Percentiles rank a stretch among this genome's conserved stretches.
These are phyloP conservation scores for Zymoseptoria brevis DNA, from an alignment of 2,329 filamentous ascomycete species.

Conservation along the genomic window DNA sequence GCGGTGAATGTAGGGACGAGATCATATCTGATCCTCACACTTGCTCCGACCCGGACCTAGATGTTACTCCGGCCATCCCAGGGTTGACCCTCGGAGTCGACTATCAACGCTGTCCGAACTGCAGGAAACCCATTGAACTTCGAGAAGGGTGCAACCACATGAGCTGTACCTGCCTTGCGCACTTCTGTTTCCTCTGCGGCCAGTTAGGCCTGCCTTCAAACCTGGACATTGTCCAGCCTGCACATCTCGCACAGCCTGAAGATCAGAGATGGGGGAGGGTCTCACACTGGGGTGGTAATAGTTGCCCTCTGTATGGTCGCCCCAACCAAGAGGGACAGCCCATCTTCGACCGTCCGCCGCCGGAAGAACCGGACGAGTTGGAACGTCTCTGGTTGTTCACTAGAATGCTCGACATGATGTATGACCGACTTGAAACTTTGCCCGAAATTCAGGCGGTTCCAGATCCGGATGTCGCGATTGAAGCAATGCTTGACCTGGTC, in stretches of 20 bases:
- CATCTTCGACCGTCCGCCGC: background rate
- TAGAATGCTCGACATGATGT: background rate
- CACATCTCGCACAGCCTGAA: background rate
- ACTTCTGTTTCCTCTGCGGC: constrained; percentile 8
- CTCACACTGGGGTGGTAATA: background rate
- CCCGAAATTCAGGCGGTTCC: background rate
- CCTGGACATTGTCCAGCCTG: background rate
- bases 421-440: background rate
- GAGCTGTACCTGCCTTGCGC: background rate
- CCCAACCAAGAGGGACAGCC: background rate
- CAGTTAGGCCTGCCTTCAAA: background rate
- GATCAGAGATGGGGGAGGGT: background rate
- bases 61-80: background rate
- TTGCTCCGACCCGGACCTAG: background rate
- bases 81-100: background rate
- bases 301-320: background rate
- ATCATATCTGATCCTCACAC: background rate
- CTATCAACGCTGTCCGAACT: constrained; percentile 15
- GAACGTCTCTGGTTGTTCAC: background rate
- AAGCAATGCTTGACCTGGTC: background rate
- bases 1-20: background rate
- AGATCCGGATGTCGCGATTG: background rate
- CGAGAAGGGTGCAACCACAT: constrained; percentile 5
- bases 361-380: background rate
- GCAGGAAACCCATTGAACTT: constrained; percentile 1